Percentiles rank a stretch among this genome's conserved stretches.
These are phyloP conservation scores for Tuber borchii DNA, from an alignment of 495 filamentous ascomycete species.

Conservation along the genomic window DNA sequence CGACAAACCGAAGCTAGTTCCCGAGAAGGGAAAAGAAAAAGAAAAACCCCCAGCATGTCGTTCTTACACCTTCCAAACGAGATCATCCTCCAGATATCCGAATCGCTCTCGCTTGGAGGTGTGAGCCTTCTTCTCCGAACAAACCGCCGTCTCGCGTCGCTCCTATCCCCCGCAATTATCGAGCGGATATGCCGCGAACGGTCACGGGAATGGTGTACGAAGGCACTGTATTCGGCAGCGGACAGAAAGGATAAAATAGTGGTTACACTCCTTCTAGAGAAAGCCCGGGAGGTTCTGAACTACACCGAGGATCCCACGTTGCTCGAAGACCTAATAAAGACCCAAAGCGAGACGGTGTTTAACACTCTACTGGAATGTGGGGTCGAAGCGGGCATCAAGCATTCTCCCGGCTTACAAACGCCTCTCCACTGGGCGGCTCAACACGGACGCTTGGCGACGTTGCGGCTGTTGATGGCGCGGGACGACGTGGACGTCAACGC, in stretches of 20 bases:
- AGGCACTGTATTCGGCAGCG: constrained; percentile 7
- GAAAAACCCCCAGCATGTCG: background rate
- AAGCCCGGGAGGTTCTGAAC: background rate
- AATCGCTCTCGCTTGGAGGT: constrained; percentile 7
- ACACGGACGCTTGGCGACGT: background rate
- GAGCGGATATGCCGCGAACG: constrained; percentile 1
- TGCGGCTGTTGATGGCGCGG: background rate
- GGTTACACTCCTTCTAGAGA: background rate
- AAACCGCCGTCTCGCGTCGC: constrained; percentile 14
- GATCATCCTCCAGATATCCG: constrained; percentile 19
- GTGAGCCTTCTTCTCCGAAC: constrained; percentile 12
- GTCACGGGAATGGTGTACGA: background rate
- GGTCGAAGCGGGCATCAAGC: background rate
- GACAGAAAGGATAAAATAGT: background rate
- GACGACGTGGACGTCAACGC: background rate
- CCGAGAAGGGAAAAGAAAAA: background rate
- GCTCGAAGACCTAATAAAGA: background rate
- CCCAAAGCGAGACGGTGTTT: background rate
- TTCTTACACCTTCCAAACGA: constrained; percentile 22
- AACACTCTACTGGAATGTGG: background rate
- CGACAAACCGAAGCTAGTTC: background rate
- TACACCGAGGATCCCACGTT: background rate
- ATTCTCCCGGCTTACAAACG: background rate
- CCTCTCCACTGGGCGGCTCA: constrained; percentile 20
- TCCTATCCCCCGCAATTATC: constrained; percentile 18